Evolutionary conservation across 2,329 filamentous ascomycete genomes (phyloP), one percentile per base, ranked within the genome.

Genomic region (Curvularia hawaiiensis): DNA sequence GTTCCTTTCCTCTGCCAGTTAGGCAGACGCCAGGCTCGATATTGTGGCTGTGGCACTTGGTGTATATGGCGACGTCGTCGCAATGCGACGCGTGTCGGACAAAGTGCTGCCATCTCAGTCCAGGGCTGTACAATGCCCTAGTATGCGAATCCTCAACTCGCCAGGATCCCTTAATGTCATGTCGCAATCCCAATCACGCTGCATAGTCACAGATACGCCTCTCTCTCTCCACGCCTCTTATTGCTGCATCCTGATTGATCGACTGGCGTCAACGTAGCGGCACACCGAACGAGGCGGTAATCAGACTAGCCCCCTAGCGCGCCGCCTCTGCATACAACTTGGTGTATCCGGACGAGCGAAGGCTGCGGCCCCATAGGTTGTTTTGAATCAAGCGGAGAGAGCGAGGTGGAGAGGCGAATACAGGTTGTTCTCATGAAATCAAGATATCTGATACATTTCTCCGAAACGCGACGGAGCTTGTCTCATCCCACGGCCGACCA

Each of bases 81-180:
- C 52, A 60, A 66, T 63, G 61, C 67, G 63, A 65, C 64, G 64
- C 69, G 67, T 67, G 67, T 71, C 61, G 52, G 56, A 54, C 65
- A 67, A 65, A 66, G 24, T 26, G 40, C 35, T 46, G 20, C 30
- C 39, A 43, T 48, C 28, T 53, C 44, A 53, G 49, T 43, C 44
- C 44, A 56, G 28, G 26, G 30, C 50, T 49, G 28, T 44, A 38
- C 35, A 31, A 53, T 39, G 44, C 30, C 54, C 38, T 56, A 26
- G 41, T 44, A 41, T 31, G 38, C 44, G 50, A 53, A 30, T 12
- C 22, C 30, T 57, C 44, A 14, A 48, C 44, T 57, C 58, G 50
- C 60, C 28, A 59, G 58, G 55, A 60, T 57, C 54, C 60, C 54
- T 51, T 53, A 31, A 45, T 56, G 63, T 60, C 43, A 58, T 38